Conservation (phyloP, 2,329 filamentous ascomycete species). For the Chaetomiaceae sp. region DNA sequence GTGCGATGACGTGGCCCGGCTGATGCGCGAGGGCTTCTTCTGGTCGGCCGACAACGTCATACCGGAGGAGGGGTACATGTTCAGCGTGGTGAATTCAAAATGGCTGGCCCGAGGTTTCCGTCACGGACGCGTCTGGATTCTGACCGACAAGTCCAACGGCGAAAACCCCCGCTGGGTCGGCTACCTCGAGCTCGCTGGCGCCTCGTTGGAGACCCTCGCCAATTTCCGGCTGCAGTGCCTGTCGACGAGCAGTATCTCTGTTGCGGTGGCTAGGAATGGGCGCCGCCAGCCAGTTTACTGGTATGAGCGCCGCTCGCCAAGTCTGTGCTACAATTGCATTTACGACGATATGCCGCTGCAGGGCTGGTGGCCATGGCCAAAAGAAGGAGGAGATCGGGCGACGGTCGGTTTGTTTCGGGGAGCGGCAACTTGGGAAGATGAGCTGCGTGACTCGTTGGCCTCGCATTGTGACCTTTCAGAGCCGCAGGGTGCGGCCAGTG, state of each 20-base stretch:
- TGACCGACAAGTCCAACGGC: neutral
- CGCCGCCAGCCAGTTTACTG: neutral
- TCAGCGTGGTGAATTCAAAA: neutral
- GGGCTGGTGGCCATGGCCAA: slow-evolving; percentile 8
- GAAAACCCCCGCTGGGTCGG: neutral
- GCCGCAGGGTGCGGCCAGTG: no score
- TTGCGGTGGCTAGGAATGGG: neutral
- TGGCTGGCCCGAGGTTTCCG: neutral
- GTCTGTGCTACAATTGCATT: slow-evolving; percentile 1
- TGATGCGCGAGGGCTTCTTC: no score
- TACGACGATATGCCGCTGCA: slow-evolving; percentile 1
- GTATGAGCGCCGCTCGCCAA: neutral
- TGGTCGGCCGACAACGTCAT: neutral
- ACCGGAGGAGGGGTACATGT: neutral
- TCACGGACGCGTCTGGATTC: neutral
- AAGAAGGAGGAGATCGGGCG: neutral
- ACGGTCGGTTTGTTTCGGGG: no score
- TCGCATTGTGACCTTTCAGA: no score
- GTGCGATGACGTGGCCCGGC: neutral
- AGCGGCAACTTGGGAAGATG: no score
- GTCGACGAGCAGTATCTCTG: neutral
- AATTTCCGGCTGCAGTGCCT: neutral
- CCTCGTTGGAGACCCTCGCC: neutral
- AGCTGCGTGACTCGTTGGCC: no score
- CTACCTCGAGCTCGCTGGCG: neutral